These are phyloP conservation scores for Lathyrus sativus DNA, from an alignment of 306 rosid genomes.

Conservation along the genomic window DNA sequence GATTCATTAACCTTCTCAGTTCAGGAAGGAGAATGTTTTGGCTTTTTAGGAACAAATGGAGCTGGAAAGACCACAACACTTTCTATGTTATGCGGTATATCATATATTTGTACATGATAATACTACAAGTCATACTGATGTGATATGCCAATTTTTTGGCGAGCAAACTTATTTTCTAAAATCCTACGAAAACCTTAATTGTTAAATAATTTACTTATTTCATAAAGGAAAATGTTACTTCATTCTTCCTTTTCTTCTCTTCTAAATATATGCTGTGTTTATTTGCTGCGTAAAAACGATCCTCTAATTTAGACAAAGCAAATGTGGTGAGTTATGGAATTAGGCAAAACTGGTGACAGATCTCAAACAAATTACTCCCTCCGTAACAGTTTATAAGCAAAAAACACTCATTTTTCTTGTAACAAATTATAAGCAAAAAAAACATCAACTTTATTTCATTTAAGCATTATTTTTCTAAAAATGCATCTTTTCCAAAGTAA, in stretches of 20 bases:
- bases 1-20: conserved; percentile 90
- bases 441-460: too few species aligned
- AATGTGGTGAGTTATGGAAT: background rate
- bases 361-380: conserved; percentile 1
- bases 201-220: conserved; percentile 5
- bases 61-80: conserved; percentile 97
- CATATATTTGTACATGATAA: conserved; percentile 29
- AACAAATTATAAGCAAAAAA: too few species aligned
- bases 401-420: too few species aligned
- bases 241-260: conserved; percentile 8
- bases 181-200: conserved; percentile 6
- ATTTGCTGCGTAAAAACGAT: conserved; percentile 2
- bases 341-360: conserved; percentile 14
- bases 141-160: conserved; percentile 16
- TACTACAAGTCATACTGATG: conserved; percentile 4
- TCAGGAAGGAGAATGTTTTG: conserved; percentile 96
- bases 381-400: too few species aligned
- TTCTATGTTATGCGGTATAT: conserved; percentile 85
- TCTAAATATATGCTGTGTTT: background rate
- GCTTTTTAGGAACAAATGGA: conserved; percentile 96
- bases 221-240: background rate
- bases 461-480: too few species aligned
- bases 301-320: conserved; percentile 27
- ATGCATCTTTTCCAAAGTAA: too few species aligned
- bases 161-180: conserved; percentile 3